These are phyloP conservation scores for Grammothele lineata DNA, from an alignment of 768 basidiomycete genomes.

Conservation along the genomic window DNA sequence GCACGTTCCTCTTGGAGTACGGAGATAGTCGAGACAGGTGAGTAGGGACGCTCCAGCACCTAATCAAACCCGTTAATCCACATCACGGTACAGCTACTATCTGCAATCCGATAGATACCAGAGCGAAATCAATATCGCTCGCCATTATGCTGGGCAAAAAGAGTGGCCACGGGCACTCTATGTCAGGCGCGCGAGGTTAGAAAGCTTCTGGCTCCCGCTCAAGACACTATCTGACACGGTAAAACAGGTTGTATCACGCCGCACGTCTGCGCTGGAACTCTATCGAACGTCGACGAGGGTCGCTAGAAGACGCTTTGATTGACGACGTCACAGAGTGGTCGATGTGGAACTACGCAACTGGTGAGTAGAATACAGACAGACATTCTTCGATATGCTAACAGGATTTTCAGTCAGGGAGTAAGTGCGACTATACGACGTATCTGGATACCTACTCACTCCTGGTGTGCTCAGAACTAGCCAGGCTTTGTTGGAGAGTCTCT, in stretches of 20 bases:
- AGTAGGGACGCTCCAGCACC: neutral
- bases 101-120: conserved; percentile 54
- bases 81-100: conserved; percentile 40
- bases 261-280: conserved; percentile 69
- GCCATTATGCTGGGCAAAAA: conserved; percentile 67
- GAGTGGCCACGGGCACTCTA: conserved; percentile 73
- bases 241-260: conserved; percentile 55
- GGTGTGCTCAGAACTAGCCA: conserved; percentile 33
- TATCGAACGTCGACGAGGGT: conserved; percentile 59
- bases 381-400: too few species aligned
- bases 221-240: neutral
- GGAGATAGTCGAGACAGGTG: conserved; percentile 62
- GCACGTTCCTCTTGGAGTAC: conserved; percentile 71
- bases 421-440: conserved; percentile 5
- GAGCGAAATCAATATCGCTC: conserved; percentile 61
- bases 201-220: neutral
- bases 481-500: conserved; percentile 34
- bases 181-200: conserved; percentile 61
- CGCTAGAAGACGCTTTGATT: conserved; percentile 57
- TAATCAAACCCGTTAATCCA: conserved; percentile 6
- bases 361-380: conserved; percentile 19
- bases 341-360: conserved; percentile 67
- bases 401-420: conserved; percentile 26
- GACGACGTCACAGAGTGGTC: conserved; percentile 75
- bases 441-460: too few species aligned